Evolutionary conservation across 306 rosid species (phyloP).

Genomic region (Mimosa bimucronata): DNA sequence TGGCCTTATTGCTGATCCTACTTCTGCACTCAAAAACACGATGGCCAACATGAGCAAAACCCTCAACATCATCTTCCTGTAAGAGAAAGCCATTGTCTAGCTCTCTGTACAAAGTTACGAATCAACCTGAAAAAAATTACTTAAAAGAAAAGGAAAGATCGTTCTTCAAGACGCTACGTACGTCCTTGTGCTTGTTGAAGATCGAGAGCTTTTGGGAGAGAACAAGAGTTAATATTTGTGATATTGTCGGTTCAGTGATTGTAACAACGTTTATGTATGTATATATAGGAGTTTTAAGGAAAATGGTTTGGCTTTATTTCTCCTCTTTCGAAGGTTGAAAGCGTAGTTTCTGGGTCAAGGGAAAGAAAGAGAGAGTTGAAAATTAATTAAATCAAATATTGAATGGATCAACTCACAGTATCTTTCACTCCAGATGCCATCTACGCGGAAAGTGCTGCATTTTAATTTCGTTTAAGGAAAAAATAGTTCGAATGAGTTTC

Average conservation of each 20-base stretch:
- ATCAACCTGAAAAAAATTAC: not conserved
- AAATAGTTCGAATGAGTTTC: not conserved
- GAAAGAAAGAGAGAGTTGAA: not conserved
- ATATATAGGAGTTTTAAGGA: not conserved
- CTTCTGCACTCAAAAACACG: constrained; percentile 18
- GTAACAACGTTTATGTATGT: not conserved
- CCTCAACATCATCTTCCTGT: constrained; percentile 26
- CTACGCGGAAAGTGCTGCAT: not conserved
- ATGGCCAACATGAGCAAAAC: constrained; percentile 18
- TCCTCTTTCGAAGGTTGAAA: constrained; percentile 3
- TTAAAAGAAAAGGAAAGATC: too few relatives aligned
- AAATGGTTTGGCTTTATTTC: not conserved
- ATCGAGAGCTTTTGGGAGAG: not conserved
- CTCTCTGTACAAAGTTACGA: not conserved
- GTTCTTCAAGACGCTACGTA: not conserved
- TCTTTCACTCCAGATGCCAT: not conserved
- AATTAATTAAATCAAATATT: not conserved
- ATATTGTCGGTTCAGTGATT: not conserved
- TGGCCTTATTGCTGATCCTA: constrained; percentile 37
- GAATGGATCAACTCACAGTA: not conserved
- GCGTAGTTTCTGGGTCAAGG: not conserved
- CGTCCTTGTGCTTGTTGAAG: not conserved
- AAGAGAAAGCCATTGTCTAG: constrained; percentile 27
- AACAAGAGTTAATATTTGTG: not conserved
- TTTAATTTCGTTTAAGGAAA: not conserved